Base-by-base conservation (phyloP, 179 eudicot species). In the Actinidia arguta region DNA sequence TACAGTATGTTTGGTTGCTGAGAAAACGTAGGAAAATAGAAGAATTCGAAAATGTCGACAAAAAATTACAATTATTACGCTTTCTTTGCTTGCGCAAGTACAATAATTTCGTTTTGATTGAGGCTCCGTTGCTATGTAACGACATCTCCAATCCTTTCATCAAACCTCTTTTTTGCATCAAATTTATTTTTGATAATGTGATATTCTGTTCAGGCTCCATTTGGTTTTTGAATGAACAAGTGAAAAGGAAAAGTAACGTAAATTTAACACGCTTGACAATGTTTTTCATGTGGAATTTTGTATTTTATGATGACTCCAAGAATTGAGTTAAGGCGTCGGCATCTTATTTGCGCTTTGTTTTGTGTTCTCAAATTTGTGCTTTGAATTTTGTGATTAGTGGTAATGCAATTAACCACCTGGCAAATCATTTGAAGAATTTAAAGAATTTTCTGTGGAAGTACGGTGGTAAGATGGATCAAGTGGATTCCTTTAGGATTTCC, bases 391-490 rank as follows among this genome's bases (percentile, higher is more conserved):
- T 56, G 69, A 83, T 66, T 58, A 94, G 99, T 82, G 91, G 83
- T 75, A 93, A 92, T 84, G 97, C 89, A 8, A 94, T 96, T 62
- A 76, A 79, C 82, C 99, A 96, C 89, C 90, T 94, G 82, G 92
- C 95, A 9, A 88, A 92, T 68, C 99, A 96, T 83, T 81, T 92
- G 90, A 92, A 92, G 92, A 90, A 86, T 68, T 82, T 92, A 83
- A 94, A 92, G 91, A 91, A 88, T 81, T 96, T 96, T 81, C 68
- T 96, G 76, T 93, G 99, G 97, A 94, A 91, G 74, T 88, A 92
- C 66, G 95, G 98, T 79, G 95, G 96, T 72, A 92, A 90, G n/a
- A 89, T 86, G 92, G 91, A 90, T 82, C 87, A 89, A 54, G 80
- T 91, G 78, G 96, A 94, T 83, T 85, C 88, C 64, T 92, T 91